A percentile compares a stretch with the other conserved stretches of the same genome.
phyloP scores from a whole-genome alignment of 108 stramenopile species.

The Seminavis robusta region DNA sequence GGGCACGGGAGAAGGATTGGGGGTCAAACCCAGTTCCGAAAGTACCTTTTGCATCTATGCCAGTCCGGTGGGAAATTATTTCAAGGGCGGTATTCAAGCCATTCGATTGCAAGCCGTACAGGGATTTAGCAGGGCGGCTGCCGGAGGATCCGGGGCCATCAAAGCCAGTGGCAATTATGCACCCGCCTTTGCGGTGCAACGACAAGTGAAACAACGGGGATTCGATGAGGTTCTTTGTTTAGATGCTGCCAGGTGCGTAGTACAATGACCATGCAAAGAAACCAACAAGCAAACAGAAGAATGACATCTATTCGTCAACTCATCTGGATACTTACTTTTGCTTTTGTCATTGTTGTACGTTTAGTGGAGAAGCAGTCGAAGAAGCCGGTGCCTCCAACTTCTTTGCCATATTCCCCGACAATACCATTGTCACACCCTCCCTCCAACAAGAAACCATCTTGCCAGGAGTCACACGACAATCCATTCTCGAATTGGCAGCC shows the following conservation, averaged over 20 bases:
- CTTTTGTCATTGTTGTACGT: neutral
- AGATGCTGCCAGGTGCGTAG: conserved; percentile 24
- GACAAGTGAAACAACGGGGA: conserved; percentile 52
- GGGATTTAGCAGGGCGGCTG: conserved; percentile 47
- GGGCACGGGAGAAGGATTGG: conserved; percentile 31
- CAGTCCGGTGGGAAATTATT: conserved; percentile 27
- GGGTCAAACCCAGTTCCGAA: conserved; percentile 23
- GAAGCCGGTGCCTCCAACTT: conserved; percentile 45
- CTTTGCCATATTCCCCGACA: conserved; percentile 31
- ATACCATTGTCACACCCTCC: conserved; percentile 60
- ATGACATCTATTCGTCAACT: neutral
- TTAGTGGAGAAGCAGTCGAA: conserved; percentile 18
- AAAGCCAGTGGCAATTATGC: conserved; percentile 73
- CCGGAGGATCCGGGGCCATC: conserved; percentile 53
- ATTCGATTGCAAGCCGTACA: conserved; percentile 57
- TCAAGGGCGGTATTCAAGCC: conserved; percentile 34
- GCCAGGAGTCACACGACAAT: conserved; percentile 66
- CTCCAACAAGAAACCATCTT: conserved; percentile 55
- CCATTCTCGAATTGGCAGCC: conserved; percentile 34
- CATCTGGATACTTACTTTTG: neutral
- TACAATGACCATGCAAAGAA: neutral
- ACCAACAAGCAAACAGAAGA: neutral
- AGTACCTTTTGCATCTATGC: conserved; percentile 35
- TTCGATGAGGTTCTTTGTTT: conserved; percentile 59
- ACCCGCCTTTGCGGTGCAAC: conserved; percentile 45